Base-by-base conservation (phyloP, 2,329 filamentous ascomycete genomes). In the Juglanconis juglandina region DNA sequence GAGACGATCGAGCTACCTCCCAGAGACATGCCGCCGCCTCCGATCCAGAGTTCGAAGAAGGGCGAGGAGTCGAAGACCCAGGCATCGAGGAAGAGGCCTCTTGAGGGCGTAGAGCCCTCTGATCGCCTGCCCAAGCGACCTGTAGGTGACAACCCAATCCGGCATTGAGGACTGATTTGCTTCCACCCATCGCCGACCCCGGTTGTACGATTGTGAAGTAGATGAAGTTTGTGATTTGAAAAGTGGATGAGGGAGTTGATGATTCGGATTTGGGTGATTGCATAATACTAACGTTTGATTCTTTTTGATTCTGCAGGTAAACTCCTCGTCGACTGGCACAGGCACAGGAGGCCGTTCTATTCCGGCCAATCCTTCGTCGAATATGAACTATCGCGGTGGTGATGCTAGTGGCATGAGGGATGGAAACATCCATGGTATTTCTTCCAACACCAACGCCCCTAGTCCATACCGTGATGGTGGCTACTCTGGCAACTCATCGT, bases 51-150 rank as follows among this genome's bases (percentile, higher is more conserved):
- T 24, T 32, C 30, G 2, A 48, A 48, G 46, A 48, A 32, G 46
- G 24, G 46, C 46, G 51, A 55, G 13, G 58, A 63, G 9, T 58
- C 61, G 5, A 30, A 4, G 39, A 53, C 65, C 5, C 68, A 74
- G 34, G 60, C 56, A 7, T 59, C 62, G 11, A 81, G 76, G 69
- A 83, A 83, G 66, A 71, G 81, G 56, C 65, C 72, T 9, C 71
- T 75, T 14, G 78, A 81, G n/a, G 72, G 68, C 4, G 62, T 68
- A 4, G 73, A 75, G 14, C 58, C 64, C 9, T 64, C 65, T 5
- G 24, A 8, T 69, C 71, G 51, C 72, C 73, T 3, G 65, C 67
- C 5, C 1, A 81, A 81, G 66, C 74, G 74, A 66, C 58, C 53
- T 47, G 78, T 81, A 73, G 63, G 77, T 75, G 42, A 63, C 33